A percentile compares a stretch with the other conserved stretches of the same genome.
These are phyloP conservation scores for Pythium apleroticum DNA, from an alignment of 352 stramenopile species.

Conservation along the genomic window DNA sequence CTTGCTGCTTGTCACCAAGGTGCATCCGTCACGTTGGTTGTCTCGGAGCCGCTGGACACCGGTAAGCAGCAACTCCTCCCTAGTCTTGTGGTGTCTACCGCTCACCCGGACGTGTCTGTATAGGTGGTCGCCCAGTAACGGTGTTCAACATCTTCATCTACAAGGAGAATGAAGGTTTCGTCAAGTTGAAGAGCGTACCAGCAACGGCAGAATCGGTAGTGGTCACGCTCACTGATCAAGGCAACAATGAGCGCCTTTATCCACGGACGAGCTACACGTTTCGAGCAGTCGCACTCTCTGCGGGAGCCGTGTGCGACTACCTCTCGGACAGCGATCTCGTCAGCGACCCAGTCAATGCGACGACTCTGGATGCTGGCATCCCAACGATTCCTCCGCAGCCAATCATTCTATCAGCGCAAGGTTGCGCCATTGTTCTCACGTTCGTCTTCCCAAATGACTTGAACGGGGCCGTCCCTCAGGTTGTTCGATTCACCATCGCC, in stretches of 20 bases:
- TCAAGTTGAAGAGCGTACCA: conserved; percentile 31
- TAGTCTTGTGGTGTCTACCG: background rate
- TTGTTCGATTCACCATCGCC: conserved; percentile 1
- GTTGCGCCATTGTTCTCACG: conserved; percentile 27
- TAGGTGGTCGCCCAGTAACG: conserved; percentile 17
- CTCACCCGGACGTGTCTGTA: background rate
- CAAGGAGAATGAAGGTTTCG: conserved; percentile 14
- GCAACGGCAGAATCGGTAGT: conserved; percentile 19
- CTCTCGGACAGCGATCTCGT: conserved; percentile 25
- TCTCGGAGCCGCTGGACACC: conserved; percentile 24
- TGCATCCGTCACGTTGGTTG: conserved; percentile 18
- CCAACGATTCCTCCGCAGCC: conserved; percentile 29
- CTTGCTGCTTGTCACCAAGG: conserved; percentile 1
- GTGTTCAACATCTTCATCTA: conserved; percentile 17
- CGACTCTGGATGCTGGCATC: conserved; percentile 29
- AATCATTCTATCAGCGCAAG: conserved; percentile 18
- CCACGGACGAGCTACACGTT: conserved; percentile 39
- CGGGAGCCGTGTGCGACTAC: conserved; percentile 38
- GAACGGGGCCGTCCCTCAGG: conserved; percentile 22
- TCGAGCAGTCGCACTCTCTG: conserved; percentile 44
- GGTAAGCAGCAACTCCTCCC: conserved; percentile 5
- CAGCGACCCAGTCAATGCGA: conserved; percentile 33
- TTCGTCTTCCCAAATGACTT: conserved; percentile 33
- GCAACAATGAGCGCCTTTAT: conserved; percentile 17
- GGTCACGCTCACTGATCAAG: conserved; percentile 25